Base-by-base conservation (phyloP, 2,329 filamentous ascomycete genomes). In the Pyricularia sp. region DNA sequence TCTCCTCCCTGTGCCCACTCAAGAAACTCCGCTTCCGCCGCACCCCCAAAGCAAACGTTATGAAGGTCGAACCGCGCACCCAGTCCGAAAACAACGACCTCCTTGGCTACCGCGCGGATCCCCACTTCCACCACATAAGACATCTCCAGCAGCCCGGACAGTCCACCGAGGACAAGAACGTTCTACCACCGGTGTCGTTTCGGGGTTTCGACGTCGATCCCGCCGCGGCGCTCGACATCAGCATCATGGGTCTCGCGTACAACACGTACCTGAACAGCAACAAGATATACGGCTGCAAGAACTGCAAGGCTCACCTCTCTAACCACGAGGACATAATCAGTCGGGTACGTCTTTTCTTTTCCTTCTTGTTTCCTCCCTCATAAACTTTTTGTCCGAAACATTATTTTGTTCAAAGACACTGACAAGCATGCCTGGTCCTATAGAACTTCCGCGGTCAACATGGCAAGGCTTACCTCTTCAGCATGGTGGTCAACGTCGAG, bases 371-470 rank as follows among this genome's bases (percentile, higher is more conserved):
- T 61, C 59, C 69, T 65, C 67, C 20, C 68, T 36, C 33, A 61
- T 73, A 71, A 31, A 64, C 66, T 23, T 65, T 59, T 36, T 67
- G n/a, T 50, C n/a, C 67, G 4, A 5, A 42, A 50, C 31, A 23
- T 30, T 31, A 1, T 30, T 14, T 67, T 68, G 28, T 11, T 7
- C 26, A n/a, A n/a, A n/a, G 9, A 23, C 17, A 59, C 68, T 68
- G 30, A 69, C 63, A 11, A 0, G 4, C 36, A 4, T 61, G 65
- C 72, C 65, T 70, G 67, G 66, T 30, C 17, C 1, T 11, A 25
- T 78, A 98, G 93, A 97, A 97, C 82, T 99, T 99, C 83, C 93
- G 95, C 71, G 95, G 95, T 76, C 94, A 98, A 79, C 94, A 98
- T 79, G 95, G 95, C 77, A 98, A 98, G 82, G 95, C 95, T 69